Percentiles rank a stretch among this genome's conserved stretches.
Evolutionary conservation across 2,329 filamentous ascomycete species (phyloP).

Genomic region (Penicillium sp.): DNA sequence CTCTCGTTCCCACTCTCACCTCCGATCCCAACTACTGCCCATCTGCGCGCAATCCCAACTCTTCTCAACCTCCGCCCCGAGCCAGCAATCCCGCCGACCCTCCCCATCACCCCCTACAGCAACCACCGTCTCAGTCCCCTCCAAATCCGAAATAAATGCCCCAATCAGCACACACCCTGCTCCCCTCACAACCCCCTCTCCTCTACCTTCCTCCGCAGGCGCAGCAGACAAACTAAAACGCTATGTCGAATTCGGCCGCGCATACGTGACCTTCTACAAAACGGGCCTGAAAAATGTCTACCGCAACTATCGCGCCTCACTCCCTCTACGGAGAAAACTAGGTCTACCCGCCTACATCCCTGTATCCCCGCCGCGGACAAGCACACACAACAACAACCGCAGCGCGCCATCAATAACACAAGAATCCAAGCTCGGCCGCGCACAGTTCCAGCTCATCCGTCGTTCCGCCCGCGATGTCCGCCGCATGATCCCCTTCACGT

Average conservation of each 20-base stretch:
- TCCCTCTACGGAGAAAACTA: constrained; percentile 34
- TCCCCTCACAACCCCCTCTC: constrained; percentile 62
- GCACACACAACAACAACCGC: constrained; percentile 14
- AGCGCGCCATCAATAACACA: not conserved
- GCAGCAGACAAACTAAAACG: constrained; percentile 39
- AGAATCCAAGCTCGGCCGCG: constrained; percentile 53
- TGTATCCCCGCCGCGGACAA: constrained; percentile 27
- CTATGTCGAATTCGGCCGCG: constrained; percentile 60
- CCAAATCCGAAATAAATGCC: constrained; percentile 60
- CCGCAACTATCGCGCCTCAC: constrained; percentile 56
- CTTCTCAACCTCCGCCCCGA: constrained; percentile 22
- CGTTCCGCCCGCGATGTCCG: constrained; percentile 70
- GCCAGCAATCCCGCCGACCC: constrained; percentile 7
- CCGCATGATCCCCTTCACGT: constrained; percentile 74
- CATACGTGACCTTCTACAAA: constrained; percentile 86
- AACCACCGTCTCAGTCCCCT: constrained; percentile 11
- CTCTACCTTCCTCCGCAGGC: constrained; percentile 46
- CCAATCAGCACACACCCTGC: constrained; percentile 72
- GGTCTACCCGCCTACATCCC: constrained; percentile 37
- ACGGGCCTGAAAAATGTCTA: constrained; percentile 73
- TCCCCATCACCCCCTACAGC: constrained; percentile 12
- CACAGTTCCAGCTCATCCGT: constrained; percentile 68
- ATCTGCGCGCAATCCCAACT: not conserved
- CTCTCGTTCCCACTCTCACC: not conserved
- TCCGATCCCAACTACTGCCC: not conserved